Base-by-base conservation (phyloP, 2,329 filamentous ascomycete species). In the Penicillium sp. region DNA sequence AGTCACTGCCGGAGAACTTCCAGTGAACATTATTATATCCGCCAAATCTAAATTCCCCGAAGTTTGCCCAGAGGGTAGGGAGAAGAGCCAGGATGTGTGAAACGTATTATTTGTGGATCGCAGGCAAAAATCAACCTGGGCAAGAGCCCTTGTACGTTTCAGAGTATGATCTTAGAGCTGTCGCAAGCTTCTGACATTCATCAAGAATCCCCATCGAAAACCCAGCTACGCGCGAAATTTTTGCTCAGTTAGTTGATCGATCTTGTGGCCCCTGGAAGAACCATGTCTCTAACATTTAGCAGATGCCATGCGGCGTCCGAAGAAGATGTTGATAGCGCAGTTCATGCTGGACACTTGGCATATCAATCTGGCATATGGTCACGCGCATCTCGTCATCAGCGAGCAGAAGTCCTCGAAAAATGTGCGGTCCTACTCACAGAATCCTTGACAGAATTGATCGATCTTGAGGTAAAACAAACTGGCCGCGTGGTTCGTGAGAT, bases 401-500 rank as follows among this genome's bases (percentile, higher is more conserved):
- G 62, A 3, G 62, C 62, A 28, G 61, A 64, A 26, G 59, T 64
- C 3, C 52, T 64, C 5, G 61, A 64, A 6, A 62, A 54, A 48
- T 63, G 61, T 29, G 55, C 61, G 10, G 16, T 9, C 3, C 48
- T 59, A 5, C 54, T 64, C 4, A 31, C 54, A 4, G 54, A 60
- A 7, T 42, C 55, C 2, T 28, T 90, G 1, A 77, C 82, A 0
- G 69, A 74, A 0, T 78, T 90, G 34, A 86, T 90, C 46, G 70
- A 75, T 8, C 77, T 89, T 3, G 88, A 91, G 69, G 85, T 88
- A 7, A 75, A 71, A 29, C 87, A 90, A 69, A 91, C 87, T 0
- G 88, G 88, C 2, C 83, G 87, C 0, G 83, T 84, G 0, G 76
- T 87, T 24, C 83, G 87, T 23, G 88, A 90, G 68, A 89, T 91